Evolutionary conservation across 2,329 filamentous ascomycete species (phyloP), one percentile per base, ranked within the genome.

Genomic region (Bimuria novae-zelandiae): DNA sequence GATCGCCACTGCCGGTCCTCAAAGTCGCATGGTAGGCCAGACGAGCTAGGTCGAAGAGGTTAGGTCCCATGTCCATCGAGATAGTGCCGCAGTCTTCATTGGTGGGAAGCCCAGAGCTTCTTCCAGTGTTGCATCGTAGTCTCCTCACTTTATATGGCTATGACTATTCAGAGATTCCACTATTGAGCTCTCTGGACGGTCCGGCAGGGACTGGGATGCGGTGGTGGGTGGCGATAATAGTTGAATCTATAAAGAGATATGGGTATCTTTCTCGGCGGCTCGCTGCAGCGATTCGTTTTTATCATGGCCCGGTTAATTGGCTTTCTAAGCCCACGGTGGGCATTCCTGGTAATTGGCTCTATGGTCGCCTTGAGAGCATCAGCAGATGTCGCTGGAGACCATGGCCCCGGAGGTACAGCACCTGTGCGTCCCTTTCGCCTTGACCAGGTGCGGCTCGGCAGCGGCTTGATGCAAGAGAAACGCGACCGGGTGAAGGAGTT

Each of bases 351-450:
- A 25, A 19, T 52, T 1, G 43, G 19, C 27, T 16, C 44, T 16
- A 19, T 25, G 11, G 29, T 29, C 16, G 36, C 32, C 2, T n/a
- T 48, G 21, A 2, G 21, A 39, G 36, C 29, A 21, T 23, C 36
- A 33, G 30, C 53, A 11, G 19, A 40, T 44, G 25, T 40, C 14
- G 37, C 47, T 30, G 51, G 29, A 22, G 54, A 56, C 40, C 40
- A 21, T 39, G 50, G 50, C 7, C 50, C 54, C 10, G 55, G 52
- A 37, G 41, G 30, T 32, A 58, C 55, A 11, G 52, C 55, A 19
- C 49, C 56, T 30, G 51, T 59, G n/a, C 54, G 51, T 36, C 54
- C 54, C 2, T 59, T 55, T 23, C 57, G 51, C 14, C 57, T 59
- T 21, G 54, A 59, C 39, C 54, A 59, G 39, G 54, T 59, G 11